Conservation (phyloP, 805 yeast genomes). For the Millerozyma miso region DNA sequence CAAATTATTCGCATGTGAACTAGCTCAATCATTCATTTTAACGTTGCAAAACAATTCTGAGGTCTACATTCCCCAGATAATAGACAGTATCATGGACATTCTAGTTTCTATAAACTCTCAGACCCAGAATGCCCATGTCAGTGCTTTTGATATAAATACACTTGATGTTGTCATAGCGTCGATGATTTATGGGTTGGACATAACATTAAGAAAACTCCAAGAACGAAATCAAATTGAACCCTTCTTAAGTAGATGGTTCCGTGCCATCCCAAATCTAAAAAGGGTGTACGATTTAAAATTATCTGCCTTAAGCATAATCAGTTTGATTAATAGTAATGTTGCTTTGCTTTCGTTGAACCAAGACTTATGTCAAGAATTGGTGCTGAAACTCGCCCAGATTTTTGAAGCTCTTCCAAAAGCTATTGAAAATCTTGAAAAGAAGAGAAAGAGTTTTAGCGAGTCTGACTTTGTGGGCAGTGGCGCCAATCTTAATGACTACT, state of each 20-base stretch:
- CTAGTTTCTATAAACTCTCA: constrained; percentile 24
- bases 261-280: constrained; percentile 47
- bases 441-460: constrained; percentile 50
- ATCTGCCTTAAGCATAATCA: constrained; percentile 65
- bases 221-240: constrained; percentile 38
- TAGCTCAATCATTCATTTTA: constrained; percentile 61
- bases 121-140: constrained; percentile 26
- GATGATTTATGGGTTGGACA: constrained; percentile 55
- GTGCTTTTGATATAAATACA: constrained; percentile 44
- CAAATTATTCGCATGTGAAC: constrained; percentile 52
- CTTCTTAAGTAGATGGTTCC: constrained; percentile 68
- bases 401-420: constrained; percentile 70
- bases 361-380: constrained; percentile 39
- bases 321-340: constrained; percentile 25
- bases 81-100: constrained; percentile 41
- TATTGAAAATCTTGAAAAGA: constrained; percentile 57
- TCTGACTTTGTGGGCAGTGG: constrained; percentile 17
- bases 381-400: constrained; percentile 47
- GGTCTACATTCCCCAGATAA: constrained; percentile 42
- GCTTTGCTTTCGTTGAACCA: constrained; percentile 9
- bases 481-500: background rate
- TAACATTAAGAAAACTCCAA: constrained; percentile 49
- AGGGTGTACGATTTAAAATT: constrained; percentile 82
- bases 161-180: constrained; percentile 62
- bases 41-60: constrained; percentile 48